phyloP scores from a whole-genome alignment of 1,284 basidiomycete genomes.

The Boletus smithii region DNA sequence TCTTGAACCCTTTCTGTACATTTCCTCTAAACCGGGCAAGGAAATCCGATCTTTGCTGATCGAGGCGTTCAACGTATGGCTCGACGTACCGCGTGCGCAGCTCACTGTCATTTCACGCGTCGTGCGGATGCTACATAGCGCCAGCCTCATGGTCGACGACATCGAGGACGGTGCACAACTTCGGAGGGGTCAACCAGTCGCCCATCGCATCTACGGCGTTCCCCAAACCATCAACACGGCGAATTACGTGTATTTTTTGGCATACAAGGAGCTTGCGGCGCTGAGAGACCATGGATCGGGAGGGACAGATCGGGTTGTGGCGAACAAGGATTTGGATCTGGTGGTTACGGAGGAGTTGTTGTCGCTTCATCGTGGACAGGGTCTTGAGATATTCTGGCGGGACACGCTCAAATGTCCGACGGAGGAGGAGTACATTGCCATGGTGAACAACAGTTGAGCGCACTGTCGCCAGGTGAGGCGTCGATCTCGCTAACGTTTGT shows the following conservation, averaged over 20 bases:
- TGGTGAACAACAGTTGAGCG: constrained; percentile 92
- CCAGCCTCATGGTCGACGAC: constrained; percentile 96
- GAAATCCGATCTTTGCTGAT: constrained; percentile 90
- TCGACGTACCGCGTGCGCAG: constrained; percentile 74
- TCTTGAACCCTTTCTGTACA: constrained; percentile 88
- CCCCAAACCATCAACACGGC: constrained; percentile 98
- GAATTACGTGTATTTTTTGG: constrained; percentile 95
- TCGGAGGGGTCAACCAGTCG: constrained; percentile 83
- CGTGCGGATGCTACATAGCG: constrained; percentile 92
- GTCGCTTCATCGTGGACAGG: constrained; percentile 92
- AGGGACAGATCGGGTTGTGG: constrained; percentile 32
- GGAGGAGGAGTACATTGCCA: constrained; percentile 91
- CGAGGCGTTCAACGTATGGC: constrained; percentile 93
- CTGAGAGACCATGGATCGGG: constrained; percentile 40
- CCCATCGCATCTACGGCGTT: constrained; percentile 93
- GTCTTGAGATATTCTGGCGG: constrained; percentile 92
- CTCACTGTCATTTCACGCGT: constrained; percentile 75
- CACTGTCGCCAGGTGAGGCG: not conserved
- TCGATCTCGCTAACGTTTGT: constrained; percentile 7
- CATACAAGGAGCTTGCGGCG: constrained; percentile 72
- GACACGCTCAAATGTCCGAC: constrained; percentile 91
- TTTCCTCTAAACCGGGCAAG: constrained; percentile 86
- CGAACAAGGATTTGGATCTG: constrained; percentile 52
- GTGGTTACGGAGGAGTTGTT: constrained; percentile 87
- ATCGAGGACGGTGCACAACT: constrained; percentile 96